Evolutionary conservation across 2,329 filamentous ascomycete genomes (phyloP), one percentile per base, ranked within the genome.

Genomic region (Neofusicoccum sp.): DNA sequence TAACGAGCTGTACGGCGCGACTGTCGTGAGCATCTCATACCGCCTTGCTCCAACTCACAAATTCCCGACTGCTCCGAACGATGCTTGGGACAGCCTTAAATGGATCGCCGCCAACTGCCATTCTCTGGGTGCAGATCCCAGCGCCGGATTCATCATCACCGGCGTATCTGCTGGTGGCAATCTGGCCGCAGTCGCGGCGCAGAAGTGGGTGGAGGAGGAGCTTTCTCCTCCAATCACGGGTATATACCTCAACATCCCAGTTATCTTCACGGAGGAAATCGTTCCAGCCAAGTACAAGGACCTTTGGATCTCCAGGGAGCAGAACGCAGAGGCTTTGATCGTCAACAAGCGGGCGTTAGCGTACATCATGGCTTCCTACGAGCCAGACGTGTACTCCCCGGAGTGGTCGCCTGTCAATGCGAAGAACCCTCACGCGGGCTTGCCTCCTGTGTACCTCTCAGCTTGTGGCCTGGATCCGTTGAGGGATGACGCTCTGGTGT

Each of bases 81-180:
- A 54, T 14, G 51, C 43, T 4, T 54, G 51, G 51, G 51, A 54
- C 51, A 70, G 69, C 4, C 41, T 75, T 0, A 63, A 68, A 61
- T 76, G 73, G 70, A 65, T 74, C 2, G 31, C 41, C 1, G 28
- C 40, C 40, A 45, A 44, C 40, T 2, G 8, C 53, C 30, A 45
- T 1, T 6, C 8, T 2, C 38, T 57, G 12, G 53, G 53, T 1
- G 54, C 3, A 7, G 54, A 58, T 40, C 30, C 41, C 3, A 14
- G n/a, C 38, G 54, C 54, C 6, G 54, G 54, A 11, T 58, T 58
- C 41, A 12, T 58, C 16, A 3, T 58, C 40, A 40, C n/a, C 30
- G 54, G 54, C 16, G 40, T n/a, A 1, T 58, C 54, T 0, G 40
- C 54, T 5, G 54, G 54, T 3, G 54, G 9, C 6, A 45, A 44